Conservation (phyloP, 345 rosid genomes). For the Lumnitzera littorea region DNA sequence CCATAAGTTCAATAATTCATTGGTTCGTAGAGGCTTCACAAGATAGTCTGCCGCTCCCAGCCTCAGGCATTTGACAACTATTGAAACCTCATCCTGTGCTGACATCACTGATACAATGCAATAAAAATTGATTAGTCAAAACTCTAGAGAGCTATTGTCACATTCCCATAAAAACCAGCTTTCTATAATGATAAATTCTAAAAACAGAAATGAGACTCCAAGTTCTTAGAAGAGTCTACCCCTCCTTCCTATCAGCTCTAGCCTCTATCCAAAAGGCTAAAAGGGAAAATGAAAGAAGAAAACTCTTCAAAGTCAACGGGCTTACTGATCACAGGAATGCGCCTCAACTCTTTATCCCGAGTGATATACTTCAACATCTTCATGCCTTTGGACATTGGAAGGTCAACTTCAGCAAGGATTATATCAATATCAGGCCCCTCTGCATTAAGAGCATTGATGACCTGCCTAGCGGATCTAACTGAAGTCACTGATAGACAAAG, state of each 20-base stretch:
- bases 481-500: slow-evolving; percentile 60
- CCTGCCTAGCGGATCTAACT: slow-evolving; percentile 90
- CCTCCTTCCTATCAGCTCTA: too few relatives aligned
- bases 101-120: slow-evolving; percentile 39
- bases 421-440: slow-evolving; percentile 95
- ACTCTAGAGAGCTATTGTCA: too few relatives aligned
- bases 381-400: slow-evolving; percentile 93
- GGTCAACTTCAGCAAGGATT: slow-evolving; percentile 92
- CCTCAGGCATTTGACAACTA: slow-evolving; percentile 45
- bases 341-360: slow-evolving; percentile 69
- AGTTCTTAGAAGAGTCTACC: too few relatives aligned
- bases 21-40: slow-evolving; percentile 45
- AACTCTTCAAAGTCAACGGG: slow-evolving; percentile 7
- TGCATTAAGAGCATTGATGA: slow-evolving; percentile 89
- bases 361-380: slow-evolving; percentile 90
- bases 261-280: too few relatives aligned
- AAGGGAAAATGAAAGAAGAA: background rate
- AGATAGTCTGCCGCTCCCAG: slow-evolving; percentile 51
- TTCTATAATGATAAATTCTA: too few relatives aligned
- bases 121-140: slow-evolving; percentile 4
- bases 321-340: slow-evolving; percentile 97
- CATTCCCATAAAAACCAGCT: too few relatives aligned
- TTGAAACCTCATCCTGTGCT: slow-evolving; percentile 41
- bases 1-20: slow-evolving; percentile 41
- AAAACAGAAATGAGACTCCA: too few relatives aligned